Percentiles rank a stretch among this genome's conserved stretches.
Conservation (phyloP, 345 rosid species). For the Kandelia obovata region DNA sequence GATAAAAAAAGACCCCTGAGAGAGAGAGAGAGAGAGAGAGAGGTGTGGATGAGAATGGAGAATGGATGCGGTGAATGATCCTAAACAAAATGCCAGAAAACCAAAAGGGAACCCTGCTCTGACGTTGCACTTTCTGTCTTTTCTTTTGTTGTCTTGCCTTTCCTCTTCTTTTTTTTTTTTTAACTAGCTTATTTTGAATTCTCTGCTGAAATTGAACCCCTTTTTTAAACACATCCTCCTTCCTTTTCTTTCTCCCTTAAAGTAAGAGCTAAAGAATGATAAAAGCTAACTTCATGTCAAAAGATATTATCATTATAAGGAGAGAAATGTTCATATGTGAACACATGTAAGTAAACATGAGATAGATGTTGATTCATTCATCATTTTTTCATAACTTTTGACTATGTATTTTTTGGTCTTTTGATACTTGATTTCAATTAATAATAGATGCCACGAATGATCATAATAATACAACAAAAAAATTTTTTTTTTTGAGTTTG, state of each 20-base stretch:
- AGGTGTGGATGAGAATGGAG: slow-evolving; percentile 51
- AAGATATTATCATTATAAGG: slow-evolving; percentile 7
- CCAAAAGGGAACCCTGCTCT: slow-evolving; percentile 40
- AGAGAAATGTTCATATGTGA: neutral
- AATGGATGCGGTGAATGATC: slow-evolving; percentile 31
- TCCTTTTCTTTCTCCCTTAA: slow-evolving; percentile 23
- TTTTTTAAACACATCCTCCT: slow-evolving; percentile 13
- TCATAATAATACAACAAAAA: too few relatives aligned
- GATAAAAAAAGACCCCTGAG: neutral
- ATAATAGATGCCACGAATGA: too few relatives aligned
- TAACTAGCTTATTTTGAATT: neutral
- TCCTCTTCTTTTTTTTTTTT: slow-evolving; percentile 25
- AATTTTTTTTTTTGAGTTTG: too few relatives aligned
- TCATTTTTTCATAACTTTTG: too few relatives aligned
- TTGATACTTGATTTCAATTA: too few relatives aligned
- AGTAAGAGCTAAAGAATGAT: slow-evolving; percentile 18
- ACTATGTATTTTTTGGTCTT: too few relatives aligned
- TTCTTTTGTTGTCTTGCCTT: slow-evolving; percentile 42
- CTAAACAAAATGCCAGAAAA: slow-evolving; percentile 30
- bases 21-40: slow-evolving; percentile 22
- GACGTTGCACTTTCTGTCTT: slow-evolving; percentile 76
- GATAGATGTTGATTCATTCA: too few relatives aligned
- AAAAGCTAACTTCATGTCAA: slow-evolving; percentile 5
- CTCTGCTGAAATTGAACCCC: neutral
- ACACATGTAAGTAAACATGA: too few relatives aligned